A percentile compares a stretch with the other conserved stretches of the same genome.
These are phyloP conservation scores for Leersia perrieri DNA, from an alignment of 176 grass and related monocot species.

Conservation along the genomic window DNA sequence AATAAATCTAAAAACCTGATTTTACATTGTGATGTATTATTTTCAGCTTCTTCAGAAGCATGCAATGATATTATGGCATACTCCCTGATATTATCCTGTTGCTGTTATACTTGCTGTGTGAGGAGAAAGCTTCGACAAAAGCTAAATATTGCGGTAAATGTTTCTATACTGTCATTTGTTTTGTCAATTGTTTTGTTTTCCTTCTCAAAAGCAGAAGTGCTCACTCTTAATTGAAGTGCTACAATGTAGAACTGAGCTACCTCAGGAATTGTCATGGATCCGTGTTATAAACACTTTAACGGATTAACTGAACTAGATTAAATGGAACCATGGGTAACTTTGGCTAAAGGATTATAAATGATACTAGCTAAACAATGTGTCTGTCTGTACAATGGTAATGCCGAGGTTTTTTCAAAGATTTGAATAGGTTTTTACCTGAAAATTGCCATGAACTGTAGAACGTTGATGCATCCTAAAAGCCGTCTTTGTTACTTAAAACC, in stretches of 20 bases:
- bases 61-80: slow-evolving; percentile 98
- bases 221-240: not conserved
- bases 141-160: slow-evolving; percentile 72
- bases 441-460: not conserved
- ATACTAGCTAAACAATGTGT: not conserved
- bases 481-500: not conserved
- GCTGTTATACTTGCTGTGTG: slow-evolving; percentile 96
- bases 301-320: not conserved
- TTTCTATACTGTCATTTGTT: not conserved
- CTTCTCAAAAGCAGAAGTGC: not conserved
- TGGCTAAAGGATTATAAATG: not conserved
- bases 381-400: not conserved
- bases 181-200: slow-evolving; percentile 2
- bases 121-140: slow-evolving; percentile 83
- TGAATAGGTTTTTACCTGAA: not conserved
- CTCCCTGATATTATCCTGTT: slow-evolving; percentile 88
- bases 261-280: not conserved
- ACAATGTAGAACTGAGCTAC: not conserved
- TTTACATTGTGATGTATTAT: slow-evolving; percentile 16
- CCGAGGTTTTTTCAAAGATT: not conserved
- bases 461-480: not conserved
- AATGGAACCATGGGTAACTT: not conserved
- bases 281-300: not conserved
- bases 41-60: slow-evolving; percentile 74
- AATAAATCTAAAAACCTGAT: not conserved